phyloP scores from a whole-genome alignment of 306 rosid genomes.

The Herpetospermum pedunculosum region DNA sequence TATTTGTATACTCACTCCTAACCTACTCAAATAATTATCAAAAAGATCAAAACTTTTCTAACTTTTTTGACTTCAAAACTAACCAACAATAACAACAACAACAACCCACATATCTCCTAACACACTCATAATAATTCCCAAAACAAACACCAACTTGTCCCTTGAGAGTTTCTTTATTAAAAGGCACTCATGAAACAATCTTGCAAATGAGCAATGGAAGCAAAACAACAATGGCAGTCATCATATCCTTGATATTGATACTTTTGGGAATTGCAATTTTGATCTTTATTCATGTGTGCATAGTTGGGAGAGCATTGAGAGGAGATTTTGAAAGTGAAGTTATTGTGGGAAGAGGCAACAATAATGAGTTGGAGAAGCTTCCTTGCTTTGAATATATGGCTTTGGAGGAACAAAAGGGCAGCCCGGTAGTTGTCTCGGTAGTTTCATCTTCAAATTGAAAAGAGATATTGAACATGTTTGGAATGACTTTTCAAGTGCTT shows the following conservation, averaged over 20 bases:
- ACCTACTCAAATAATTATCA: not conserved
- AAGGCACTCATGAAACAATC: not conserved
- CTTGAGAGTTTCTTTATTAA: not conserved
- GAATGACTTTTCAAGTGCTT: too few relatives aligned
- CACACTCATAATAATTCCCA: not conserved
- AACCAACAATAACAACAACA: too few relatives aligned
- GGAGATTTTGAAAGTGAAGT: constrained; percentile 10
- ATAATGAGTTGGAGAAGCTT: constrained; percentile 41
- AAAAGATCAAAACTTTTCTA: not conserved
- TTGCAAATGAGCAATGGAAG: not conserved
- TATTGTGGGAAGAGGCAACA: constrained; percentile 7
- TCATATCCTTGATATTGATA: constrained; percentile 19
- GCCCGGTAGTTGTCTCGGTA: constrained; percentile 17
- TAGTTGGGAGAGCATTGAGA: constrained; percentile 27
- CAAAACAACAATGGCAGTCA: constrained; percentile 15
- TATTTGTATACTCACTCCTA: not conserved
- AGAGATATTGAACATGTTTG: too few relatives aligned
- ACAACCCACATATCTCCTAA: too few relatives aligned
- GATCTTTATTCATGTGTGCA: constrained; percentile 29
- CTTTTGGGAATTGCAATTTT: constrained; percentile 28
- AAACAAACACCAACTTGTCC: not conserved
- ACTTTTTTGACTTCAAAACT: not conserved
- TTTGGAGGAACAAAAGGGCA: constrained; percentile 16
- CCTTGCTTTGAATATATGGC: constrained; percentile 43
- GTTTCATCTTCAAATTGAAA: too few relatives aligned